phyloP scores from a whole-genome alignment of 139 green algal genomes.

The Picochlorum sp. region DNA sequence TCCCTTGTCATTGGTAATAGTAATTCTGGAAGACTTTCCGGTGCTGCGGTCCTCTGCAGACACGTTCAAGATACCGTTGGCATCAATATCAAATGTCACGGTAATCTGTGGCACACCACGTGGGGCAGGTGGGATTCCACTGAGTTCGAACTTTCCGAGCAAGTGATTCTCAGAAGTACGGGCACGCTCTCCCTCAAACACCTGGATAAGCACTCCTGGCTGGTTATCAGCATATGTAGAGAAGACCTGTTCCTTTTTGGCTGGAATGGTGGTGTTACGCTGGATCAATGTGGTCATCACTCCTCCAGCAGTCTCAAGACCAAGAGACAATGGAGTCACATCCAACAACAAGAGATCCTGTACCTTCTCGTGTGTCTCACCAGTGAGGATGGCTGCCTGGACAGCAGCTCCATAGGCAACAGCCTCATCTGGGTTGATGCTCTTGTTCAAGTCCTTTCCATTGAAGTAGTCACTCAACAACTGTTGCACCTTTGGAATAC shows the following conservation, averaged over 20 bases:
- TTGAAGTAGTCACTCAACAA: conserved; percentile 99
- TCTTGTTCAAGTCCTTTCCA: conserved; percentile 98
- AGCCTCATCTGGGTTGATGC: conserved; percentile 98
- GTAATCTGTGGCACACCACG: conserved; percentile 96
- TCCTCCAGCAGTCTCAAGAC: conserved; percentile 90
- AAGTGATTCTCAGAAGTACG: conserved; percentile 94
- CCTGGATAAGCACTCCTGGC: conserved; percentile 92
- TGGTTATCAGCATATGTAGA: conserved; percentile 98
- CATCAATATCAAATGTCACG: conserved; percentile 96
- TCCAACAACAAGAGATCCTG: conserved; percentile 98
- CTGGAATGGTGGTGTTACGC: conserved; percentile 97
- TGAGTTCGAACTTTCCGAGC: conserved; percentile 98
- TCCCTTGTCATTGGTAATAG: conserved; percentile 99
- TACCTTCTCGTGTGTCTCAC: conserved; percentile 87
- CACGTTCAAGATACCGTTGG: conserved; percentile 98
- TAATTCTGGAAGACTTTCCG: conserved; percentile 97
- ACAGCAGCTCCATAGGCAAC: conserved; percentile 97
- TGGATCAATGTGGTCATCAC: conserved; percentile 92
- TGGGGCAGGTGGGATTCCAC: conserved; percentile 91
- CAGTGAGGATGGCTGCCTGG: conserved; percentile 92
- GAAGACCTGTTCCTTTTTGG: conserved; percentile 99
- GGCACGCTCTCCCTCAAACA: conserved; percentile 72
- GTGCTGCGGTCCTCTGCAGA: conserved; percentile 94
- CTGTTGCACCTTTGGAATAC: conserved; percentile 96
- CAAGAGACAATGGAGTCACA: conserved; percentile 88